Evolutionary conservation across 2,329 filamentous ascomycete species (phyloP).

Genomic region (Cadophora luteo-olivacea): DNA sequence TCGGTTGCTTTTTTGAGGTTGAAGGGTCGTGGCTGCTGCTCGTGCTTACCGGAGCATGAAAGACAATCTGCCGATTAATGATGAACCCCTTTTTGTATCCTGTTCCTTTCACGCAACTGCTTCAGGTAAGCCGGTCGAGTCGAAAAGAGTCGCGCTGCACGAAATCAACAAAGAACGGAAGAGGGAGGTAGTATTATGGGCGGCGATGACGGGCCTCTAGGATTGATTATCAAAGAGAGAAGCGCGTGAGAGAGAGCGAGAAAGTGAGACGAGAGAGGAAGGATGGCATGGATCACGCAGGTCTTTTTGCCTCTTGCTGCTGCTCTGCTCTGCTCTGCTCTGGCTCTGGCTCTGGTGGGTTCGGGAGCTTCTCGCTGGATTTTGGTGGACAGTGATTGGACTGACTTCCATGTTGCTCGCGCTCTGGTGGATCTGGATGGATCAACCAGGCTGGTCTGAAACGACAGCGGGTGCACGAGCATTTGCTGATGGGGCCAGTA

Average conservation of each 20-base stretch:
- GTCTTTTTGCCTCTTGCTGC: not conserved
- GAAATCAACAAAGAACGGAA: conserved; percentile 1
- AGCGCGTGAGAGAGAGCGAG: not conserved
- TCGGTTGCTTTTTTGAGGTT: conserved; percentile 16
- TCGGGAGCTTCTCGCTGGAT: conserved; percentile 11
- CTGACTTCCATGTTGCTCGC: conserved; percentile 7
- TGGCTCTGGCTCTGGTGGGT: not conserved
- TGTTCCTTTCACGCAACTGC: not conserved
- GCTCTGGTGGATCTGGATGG: conserved; percentile 10
- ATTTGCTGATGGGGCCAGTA: not conserved
- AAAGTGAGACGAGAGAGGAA: not conserved
- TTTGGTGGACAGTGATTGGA: not conserved
- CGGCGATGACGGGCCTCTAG: conserved; percentile 5
- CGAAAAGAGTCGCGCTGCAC: not conserved
- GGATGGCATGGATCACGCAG: not conserved
- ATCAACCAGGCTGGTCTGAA: conserved; percentile 20
- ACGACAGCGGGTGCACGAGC: conserved; percentile 22
- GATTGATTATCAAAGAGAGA: not conserved
- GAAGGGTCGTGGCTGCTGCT: conserved; percentile 11
- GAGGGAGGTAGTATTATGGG: not conserved
- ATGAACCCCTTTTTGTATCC: conserved; percentile 6
- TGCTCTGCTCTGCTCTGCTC: not conserved
- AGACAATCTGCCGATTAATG: conserved; percentile 12
- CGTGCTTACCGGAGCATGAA: conserved; percentile 16
- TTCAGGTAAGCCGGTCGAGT: not conserved